Evolutionary conservation across 805 yeast genomes (phyloP), one percentile per base, ranked within the genome.

Genomic region (Lipomyces orientalis): DNA sequence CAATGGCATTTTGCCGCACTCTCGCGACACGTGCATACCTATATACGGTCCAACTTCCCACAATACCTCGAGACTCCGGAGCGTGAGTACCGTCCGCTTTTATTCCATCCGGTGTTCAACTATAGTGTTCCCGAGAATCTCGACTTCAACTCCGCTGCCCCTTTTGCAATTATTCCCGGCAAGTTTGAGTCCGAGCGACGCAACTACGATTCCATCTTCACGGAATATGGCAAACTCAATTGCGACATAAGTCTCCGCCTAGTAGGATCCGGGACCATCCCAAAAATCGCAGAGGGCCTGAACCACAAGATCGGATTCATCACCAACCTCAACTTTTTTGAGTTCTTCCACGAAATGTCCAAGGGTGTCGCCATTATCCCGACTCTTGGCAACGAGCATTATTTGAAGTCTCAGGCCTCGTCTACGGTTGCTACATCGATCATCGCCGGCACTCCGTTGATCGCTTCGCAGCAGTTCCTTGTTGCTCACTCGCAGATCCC

Each of bases 1-100:
- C 70, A 62, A 51, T 68, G 71, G 71, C 57, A 65, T 9, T 43
- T 68, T 31, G 60, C 52, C 10, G 55, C 69, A 4, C 64, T 68
- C 3, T 58, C 69, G 5, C 25, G 25, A 5, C 71, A 68, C 39
- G 71, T 68, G 7, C 66, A 64, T 22, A 39, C 29, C 2, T 68
- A 54, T 52, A 58, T 68, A 16, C 64, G 49, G n/a, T 35, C 39
- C 34, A 58, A 65, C 19, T 68, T 68, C 56, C 64, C 69, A 6
- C 29, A n/a, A 14, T 68, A n/a, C 43, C 54, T 68, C 19, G 57
- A 59, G 51, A 57, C 65, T 2, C 65, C 65, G 2, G 61, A 57
- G 33, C 5, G 19, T 3, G 65, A 57, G 34, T 62, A 61, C 56
- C 16, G 43, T 2, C 64, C 71, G 7, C 25, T 19, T 7, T 16